Evolutionary conservation across 2,329 filamentous ascomycete genomes (phyloP), one percentile per base, ranked within the genome.

Genomic region (Clarireedia sp.): DNA sequence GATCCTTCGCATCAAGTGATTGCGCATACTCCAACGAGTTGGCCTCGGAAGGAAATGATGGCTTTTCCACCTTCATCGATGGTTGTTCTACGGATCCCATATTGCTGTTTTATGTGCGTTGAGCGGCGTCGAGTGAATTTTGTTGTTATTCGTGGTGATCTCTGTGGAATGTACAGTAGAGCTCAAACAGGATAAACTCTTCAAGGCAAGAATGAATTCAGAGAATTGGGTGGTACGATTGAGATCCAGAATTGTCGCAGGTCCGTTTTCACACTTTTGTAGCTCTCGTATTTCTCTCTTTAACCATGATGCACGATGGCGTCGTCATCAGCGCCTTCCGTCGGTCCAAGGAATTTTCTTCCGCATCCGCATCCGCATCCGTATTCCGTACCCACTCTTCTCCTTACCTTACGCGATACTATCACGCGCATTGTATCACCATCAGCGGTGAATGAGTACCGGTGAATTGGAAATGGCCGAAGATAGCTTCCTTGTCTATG

Each of bases 1-100:
- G 70, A 65, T 89, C 85, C 62, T 81, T 73, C 0, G 72, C 70
- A 68, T 89, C 86, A 5, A 87, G 74, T 24, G 71, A 69, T 54
- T 70, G 62, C 26, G 80, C 79, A 67, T 75, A 82, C 5, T 74
- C 73, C n/a, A 54, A 36, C 14, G 52, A 49, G 37, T 71, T 73
- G 55, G 77, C 75, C 36, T 78, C 69, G 3, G 68, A 51, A n/a
- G 78, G 73, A 59, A 82, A 82, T 29, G 71, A 67, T 50, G 73
- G 68, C 52, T 65, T 66, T 19, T 43, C 54, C 51, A 57, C 24
- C 38, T 54, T 50, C 17, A 19, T 29, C 23, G 50, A 38, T 44
- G 58, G 48, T 21, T 57, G 41, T 38, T 54, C 29, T 21, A 66
- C 57, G 17, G 64, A 67, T 24, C 65, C 64, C 65, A 67, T 67